A percentile compares a stretch with the other conserved stretches of the same genome.
These are phyloP conservation scores for Alternaria longipes DNA, from an alignment of 2,329 filamentous ascomycete species.

Conservation along the genomic window DNA sequence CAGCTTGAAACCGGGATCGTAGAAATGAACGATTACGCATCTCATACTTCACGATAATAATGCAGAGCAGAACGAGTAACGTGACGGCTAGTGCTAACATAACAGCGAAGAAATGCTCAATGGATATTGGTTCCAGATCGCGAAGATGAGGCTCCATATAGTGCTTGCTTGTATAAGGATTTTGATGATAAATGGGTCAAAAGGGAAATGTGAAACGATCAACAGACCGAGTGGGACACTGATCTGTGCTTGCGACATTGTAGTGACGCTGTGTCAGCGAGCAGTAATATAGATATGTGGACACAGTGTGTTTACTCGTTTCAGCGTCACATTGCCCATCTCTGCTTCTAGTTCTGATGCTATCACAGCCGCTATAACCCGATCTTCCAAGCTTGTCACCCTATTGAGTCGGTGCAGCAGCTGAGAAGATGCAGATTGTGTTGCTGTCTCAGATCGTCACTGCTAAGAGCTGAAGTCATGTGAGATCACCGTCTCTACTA, in stretches of 20 bases:
- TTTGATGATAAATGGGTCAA: neutral
- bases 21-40: neutral
- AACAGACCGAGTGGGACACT: neutral
- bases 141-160: neutral
- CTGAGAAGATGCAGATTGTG: neutral
- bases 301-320: neutral
- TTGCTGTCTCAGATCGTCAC: neutral
- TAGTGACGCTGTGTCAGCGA: neutral
- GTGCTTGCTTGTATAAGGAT: neutral
- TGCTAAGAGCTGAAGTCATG: neutral
- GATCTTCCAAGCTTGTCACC: neutral
- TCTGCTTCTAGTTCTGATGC: neutral
- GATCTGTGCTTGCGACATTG: neutral
- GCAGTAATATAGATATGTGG: neutral
- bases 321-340: neutral
- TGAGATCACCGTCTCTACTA: neutral
- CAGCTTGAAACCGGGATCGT: neutral
- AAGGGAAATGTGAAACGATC: neutral
- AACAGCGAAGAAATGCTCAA: neutral
- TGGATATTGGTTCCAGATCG: neutral
- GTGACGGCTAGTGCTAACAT: neutral
- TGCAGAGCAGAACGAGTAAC: neutral
- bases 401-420: neutral
- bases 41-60: constrained; percentile 1
- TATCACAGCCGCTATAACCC: neutral